Evolutionary conservation across 139 green algal species (phyloP).

Genomic region (Tetradesmus lagerheimii): DNA sequence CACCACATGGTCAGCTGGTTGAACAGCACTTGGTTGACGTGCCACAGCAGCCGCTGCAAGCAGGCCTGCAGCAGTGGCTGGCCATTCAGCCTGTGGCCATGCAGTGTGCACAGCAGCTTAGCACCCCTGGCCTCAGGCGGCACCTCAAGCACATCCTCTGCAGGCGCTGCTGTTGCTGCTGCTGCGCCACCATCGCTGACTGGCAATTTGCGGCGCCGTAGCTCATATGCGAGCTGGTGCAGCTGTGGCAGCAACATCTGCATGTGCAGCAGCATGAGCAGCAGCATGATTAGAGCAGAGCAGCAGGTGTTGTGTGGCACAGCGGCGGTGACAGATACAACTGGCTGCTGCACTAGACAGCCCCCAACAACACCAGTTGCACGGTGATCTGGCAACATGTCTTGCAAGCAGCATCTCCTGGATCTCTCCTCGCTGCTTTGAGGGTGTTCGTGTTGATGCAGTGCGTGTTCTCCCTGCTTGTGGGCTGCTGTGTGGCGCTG

Average conservation of each 20-base stretch:
- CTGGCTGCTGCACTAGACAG: background rate
- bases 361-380: background rate
- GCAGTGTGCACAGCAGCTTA: constrained; percentile 72
- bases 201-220: constrained; percentile 22
- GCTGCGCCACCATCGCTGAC: background rate
- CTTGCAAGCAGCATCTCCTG: background rate
- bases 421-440: background rate
- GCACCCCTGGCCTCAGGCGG: constrained; percentile 50
- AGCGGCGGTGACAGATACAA: background rate
- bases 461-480: too few species aligned
- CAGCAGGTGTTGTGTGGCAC: background rate
- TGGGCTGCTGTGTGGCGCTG: background rate
- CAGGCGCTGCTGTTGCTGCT: constrained; percentile 64
- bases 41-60: constrained; percentile 84
- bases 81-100: constrained; percentile 64
- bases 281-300: background rate
- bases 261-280: background rate
- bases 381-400: background rate
- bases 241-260: constrained; percentile 80
- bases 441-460: background rate
- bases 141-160: constrained; percentile 49
- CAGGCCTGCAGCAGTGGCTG: constrained; percentile 78
- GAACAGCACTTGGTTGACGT: constrained; percentile 90
- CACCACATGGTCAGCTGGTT: constrained; percentile 89
- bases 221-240: constrained; percentile 69